Evolutionary conservation across 441 rosid species (phyloP).

Genomic region (Macaranga tanarius): DNA sequence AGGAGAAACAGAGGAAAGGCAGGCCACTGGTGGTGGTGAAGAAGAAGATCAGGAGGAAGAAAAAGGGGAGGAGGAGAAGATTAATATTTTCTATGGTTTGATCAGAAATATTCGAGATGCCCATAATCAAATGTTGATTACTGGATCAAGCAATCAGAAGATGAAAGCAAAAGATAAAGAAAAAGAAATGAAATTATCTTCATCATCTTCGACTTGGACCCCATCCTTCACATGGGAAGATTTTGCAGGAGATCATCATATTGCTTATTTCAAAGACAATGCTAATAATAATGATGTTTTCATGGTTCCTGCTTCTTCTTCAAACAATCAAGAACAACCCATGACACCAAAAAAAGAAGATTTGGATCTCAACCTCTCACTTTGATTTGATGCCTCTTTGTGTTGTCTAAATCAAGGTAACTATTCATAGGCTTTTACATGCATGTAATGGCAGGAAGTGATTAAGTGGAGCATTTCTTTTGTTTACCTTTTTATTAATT

Average conservation of each 20-base stretch:
- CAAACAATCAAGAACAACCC: constrained; percentile 5
- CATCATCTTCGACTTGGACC: constrained; percentile 5
- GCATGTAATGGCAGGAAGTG: too few relatives aligned
- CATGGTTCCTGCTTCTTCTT: background rate
- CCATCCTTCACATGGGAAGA: constrained; percentile 23
- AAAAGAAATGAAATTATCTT: background rate
- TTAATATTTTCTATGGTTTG: constrained; percentile 16
- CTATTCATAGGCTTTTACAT: too few relatives aligned
- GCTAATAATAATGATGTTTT: background rate
- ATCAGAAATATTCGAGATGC: constrained; percentile 22
- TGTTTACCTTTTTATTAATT: background rate
- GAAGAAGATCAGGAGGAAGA: constrained; percentile 11
- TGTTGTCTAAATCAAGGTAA: background rate
- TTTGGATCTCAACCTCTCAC: constrained; percentile 28
- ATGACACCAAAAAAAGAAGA: background rate
- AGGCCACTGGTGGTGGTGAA: background rate
- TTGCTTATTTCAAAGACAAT: background rate
- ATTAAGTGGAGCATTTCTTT: background rate
- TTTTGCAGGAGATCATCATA: constrained; percentile 2
- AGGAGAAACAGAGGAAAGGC: constrained; percentile 6
- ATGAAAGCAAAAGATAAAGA: background rate
- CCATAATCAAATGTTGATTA: constrained; percentile 4
- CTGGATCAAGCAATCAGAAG: constrained; percentile 12
- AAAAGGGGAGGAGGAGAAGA: constrained; percentile 17
- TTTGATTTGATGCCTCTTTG: background rate